Base-by-base conservation (phyloP, 73 alveolate species). In the Paramecium tetraurelia region DNA sequence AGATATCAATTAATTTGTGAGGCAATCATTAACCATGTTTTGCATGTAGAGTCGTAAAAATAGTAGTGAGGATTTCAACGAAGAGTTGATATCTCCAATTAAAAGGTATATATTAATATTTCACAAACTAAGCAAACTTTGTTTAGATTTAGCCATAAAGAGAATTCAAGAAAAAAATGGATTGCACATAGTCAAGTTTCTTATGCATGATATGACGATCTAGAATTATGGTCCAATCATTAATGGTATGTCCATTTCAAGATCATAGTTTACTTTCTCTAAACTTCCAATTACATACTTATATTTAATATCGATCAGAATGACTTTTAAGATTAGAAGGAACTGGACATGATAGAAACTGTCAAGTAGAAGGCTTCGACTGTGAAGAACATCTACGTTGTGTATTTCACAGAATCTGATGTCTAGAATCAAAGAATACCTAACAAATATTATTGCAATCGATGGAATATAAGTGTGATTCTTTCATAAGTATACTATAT, bases 1-100 rank as follows among this genome's bases (percentile, higher is more conserved):
- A 63, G 84, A 63, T 11, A 63, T 63, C 21, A 63, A 63, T 27
- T 21, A 63, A 33, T 63, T 27, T 63, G 41, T 63, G 50, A 63
- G 24, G 31, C 12, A 63, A 63, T 63, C 84, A 27, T 27, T 63
- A 24, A 63, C 84, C 3, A 31, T 63, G 27, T 63, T 63, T 63
- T 63, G 84, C 48, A 63, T 63, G 84, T 27, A 63, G 84, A 63
- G 84, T 63, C 84, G 44, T 2, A 63, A 63, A 63, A 63, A 63
- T 63, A 63, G 84, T 63, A 63, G 48, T 63, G 84, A 63, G 27
- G 84, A 63, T 12, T 63, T 63, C 5, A 27, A 63, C 31, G 84
- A 63, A 29, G 84, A 63, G 27, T 63, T 63, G 27, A 63, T 63
- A 27, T 63, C 84, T 14, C 84, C 84, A 1, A 63, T 63, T 12